Evolutionary conservation across 2,329 filamentous ascomycete genomes (phyloP), one percentile per base, ranked within the genome.

Genomic region (Colletotrichum chrysophilum): DNA sequence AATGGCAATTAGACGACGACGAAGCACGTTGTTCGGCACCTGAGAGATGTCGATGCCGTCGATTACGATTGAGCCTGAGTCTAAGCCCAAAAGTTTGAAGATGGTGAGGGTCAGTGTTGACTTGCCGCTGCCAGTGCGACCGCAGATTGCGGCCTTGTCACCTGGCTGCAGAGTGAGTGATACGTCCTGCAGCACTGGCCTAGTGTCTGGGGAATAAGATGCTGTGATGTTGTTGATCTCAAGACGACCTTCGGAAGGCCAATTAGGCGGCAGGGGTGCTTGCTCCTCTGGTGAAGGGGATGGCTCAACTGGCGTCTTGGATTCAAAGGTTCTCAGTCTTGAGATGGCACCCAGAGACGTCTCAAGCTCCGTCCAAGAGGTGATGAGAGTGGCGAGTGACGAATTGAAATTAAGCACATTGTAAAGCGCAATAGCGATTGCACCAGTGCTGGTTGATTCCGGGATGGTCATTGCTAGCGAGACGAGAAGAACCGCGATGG

Each of bases 1-100:
- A 1, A 84, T 79, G 1, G 81, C 79, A 16, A 84, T 78, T 61
- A 85, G 84, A 21, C 79, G 79, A 64, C 81, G 68, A 58, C 84
- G 70, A 52, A 84, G 38, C 5, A 79, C 5, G 12, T 78, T 74
- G n/a, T 78, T 78, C 0, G 78, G 70, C 0, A 84, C 73, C 0
- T 30, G 69, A 4, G 74, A 77, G 16, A 84, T 78, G 34, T 82
- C 79, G 3, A 84, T 61, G 10, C 81, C 78, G 36, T 84, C 82
- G 0, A 85, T 60, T 3, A 76, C 30, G 14, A 84, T 81, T 16
- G 55, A 74, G 18, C 84, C 81, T 48, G 77, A 58, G 65, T 76
- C 14, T 16, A 80, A 26, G 43, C 82, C 79, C 52, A 85, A 13
- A 21, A 84, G 67, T 30, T 80, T 76, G 4, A 79, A 67, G 1